Percentiles rank a stretch among this genome's conserved stretches.
Evolutionary conservation across 2,329 filamentous ascomycete species (phyloP).

Genomic region (Aspergillus novofumigatus): DNA sequence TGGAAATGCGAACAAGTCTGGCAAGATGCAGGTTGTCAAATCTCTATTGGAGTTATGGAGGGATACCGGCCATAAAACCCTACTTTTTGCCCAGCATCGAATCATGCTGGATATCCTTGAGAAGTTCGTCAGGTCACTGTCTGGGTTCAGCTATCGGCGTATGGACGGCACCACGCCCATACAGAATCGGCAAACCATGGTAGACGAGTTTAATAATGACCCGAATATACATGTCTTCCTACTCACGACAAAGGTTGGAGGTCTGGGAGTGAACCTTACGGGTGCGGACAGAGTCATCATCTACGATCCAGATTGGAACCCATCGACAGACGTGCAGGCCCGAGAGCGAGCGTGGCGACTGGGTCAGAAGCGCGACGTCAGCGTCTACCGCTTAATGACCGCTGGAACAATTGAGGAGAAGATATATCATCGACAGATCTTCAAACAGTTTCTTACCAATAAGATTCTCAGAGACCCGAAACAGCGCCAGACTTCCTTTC

Average conservation of each 20-base stretch:
- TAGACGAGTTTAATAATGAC: conserved; percentile 87
- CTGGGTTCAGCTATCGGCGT: conserved; percentile 70
- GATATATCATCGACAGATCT: conserved; percentile 97
- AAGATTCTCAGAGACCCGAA: conserved; percentile 94
- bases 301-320: conserved; percentile 98
- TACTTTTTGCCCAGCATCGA: conserved; percentile 88
- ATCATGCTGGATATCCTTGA: conserved; percentile 96
- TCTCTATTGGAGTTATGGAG: conserved; percentile 85
- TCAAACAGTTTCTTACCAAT: conserved; percentile 96
- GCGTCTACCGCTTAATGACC: conserved; percentile 96
- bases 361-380: conserved; percentile 90
- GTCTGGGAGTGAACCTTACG: conserved; percentile 88
- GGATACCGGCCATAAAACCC: conserved; percentile 84
- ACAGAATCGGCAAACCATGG: conserved; percentile 79
- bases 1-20: conserved; percentile 73
- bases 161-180: conserved; percentile 95
- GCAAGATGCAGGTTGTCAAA: conserved; percentile 94
- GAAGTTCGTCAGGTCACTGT: conserved; percentile 65
- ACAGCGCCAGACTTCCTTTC: conserved; percentile 77
- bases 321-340: conserved; percentile 91
- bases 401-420: conserved; percentile 98
- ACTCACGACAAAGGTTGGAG: conserved; percentile 91
- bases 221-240: conserved; percentile 80
- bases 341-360: conserved; percentile 93
- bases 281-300: conserved; percentile 96